Conservation (phyloP, 257 asterid genomes). For the Voacanga thouarsii region DNA sequence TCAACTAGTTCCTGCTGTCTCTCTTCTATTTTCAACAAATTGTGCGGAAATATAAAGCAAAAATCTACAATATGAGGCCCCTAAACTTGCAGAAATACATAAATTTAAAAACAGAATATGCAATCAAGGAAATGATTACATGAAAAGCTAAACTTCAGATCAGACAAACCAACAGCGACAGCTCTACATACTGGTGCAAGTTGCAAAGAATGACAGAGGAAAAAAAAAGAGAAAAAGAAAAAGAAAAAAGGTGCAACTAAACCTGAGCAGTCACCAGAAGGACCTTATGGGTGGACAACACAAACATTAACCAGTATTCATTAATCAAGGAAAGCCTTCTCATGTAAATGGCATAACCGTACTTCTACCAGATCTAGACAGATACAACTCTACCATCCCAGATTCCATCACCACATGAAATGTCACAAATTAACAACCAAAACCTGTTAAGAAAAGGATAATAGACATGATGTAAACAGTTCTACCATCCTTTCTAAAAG, state of each 20-base stretch:
- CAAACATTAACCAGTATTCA: not conserved
- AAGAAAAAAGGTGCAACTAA: not conserved
- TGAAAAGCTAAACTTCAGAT: not conserved
- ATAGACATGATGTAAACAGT: not conserved
- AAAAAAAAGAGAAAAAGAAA: no score
- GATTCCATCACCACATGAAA: not conserved
- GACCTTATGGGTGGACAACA: not conserved
- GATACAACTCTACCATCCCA: not conserved
- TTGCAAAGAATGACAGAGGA: not conserved
- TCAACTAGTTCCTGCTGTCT: not conserved
- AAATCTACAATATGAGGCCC: not conserved
- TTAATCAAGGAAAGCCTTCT: not conserved
- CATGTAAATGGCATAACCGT: not conserved
- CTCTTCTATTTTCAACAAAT: not conserved
- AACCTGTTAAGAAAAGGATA: not conserved
- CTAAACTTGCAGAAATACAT: not conserved
- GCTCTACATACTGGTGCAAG: not conserved
- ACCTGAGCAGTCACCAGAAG: not conserved
- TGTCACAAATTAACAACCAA: not conserved
- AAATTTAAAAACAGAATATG: not conserved
- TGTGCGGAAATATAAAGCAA: not conserved
- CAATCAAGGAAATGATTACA: not conserved
- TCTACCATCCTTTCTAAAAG: not conserved
- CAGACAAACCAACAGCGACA: not conserved
- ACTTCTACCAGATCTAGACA: not conserved